phyloP scores from a whole-genome alignment of 83 land plant genomes.

The Diphasiastrum complanatum region DNA sequence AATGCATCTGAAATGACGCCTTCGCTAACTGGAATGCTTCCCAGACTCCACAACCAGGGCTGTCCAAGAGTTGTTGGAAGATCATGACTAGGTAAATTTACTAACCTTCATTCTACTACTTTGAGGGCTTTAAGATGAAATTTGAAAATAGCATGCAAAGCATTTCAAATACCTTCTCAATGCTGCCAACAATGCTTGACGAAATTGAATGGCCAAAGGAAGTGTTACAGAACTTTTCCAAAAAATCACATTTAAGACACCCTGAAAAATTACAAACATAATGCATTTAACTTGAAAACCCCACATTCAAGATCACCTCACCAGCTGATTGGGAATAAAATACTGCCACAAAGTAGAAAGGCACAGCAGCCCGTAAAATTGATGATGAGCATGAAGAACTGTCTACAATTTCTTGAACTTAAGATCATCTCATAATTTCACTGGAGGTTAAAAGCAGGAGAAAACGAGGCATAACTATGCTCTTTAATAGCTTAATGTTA shows the following conservation, averaged over 20 bases:
- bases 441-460: no score
- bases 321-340: not conserved
- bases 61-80: no score
- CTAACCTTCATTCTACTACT: no score
- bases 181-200: constrained; percentile 29
- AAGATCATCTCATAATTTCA: no score
- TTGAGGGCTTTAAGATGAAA: not conserved
- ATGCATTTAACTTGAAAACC: no score
- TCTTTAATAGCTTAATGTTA: not conserved
- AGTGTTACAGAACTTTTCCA: constrained; percentile 28
- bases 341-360: no score
- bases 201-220: constrained; percentile 28
- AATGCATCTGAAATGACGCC: constrained; percentile 32
- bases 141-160: no score
- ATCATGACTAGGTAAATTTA: no score
- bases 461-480: no score
- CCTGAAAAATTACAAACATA: constrained; percentile 23
- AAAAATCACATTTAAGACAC: constrained; percentile 23
- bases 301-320: not conserved
- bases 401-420: no score
- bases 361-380: no score
- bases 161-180: constrained; percentile 33
- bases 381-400: no score
- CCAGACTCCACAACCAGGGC: constrained; percentile 25
- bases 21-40: constrained; percentile 39